phyloP scores from a whole-genome alignment of 163 green algal species.

The Volvox carteri region DNA sequence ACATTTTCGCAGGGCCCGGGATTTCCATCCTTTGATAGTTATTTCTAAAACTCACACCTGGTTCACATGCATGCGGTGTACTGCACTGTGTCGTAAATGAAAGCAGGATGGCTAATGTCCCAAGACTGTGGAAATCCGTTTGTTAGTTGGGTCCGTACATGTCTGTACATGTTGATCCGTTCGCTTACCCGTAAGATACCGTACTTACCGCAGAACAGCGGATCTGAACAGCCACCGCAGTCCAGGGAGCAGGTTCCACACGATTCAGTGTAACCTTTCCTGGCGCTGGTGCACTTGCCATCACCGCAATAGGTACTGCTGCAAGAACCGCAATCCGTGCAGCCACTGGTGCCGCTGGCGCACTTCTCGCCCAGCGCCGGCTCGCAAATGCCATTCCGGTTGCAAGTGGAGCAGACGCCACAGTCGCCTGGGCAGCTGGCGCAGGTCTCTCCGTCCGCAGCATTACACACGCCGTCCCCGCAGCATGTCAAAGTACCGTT shows the following conservation, averaged over 20 bases:
- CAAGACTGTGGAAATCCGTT: too few relatives aligned
- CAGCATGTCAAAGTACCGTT: conserved; percentile 12
- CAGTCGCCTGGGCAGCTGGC: background rate
- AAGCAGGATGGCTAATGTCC: too few relatives aligned
- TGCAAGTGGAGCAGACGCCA: conserved; percentile 28
- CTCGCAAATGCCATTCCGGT: conserved; percentile 17
- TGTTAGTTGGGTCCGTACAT: background rate
- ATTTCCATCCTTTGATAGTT: background rate
- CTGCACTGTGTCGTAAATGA: too few relatives aligned
- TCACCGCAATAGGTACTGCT: conserved; percentile 9
- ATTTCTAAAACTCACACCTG: too few relatives aligned
- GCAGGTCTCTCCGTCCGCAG: conserved; percentile 8
- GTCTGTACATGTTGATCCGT: background rate
- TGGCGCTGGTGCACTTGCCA: background rate
- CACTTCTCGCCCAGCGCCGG: conserved; percentile 1
- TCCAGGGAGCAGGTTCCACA: background rate
- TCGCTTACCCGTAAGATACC: too few relatives aligned
- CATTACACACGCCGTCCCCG: conserved; percentile 7
- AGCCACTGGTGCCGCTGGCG: conserved; percentile 1
- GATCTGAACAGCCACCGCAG: background rate
- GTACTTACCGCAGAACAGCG: conserved; percentile 20
- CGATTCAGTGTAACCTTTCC: background rate
- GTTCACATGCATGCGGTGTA: too few relatives aligned
- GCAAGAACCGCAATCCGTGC: conserved; percentile 23
- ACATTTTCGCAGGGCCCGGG: background rate